Conservation (phyloP, 176 grass and related monocot genomes). For the Oryza australiensis region DNA sequence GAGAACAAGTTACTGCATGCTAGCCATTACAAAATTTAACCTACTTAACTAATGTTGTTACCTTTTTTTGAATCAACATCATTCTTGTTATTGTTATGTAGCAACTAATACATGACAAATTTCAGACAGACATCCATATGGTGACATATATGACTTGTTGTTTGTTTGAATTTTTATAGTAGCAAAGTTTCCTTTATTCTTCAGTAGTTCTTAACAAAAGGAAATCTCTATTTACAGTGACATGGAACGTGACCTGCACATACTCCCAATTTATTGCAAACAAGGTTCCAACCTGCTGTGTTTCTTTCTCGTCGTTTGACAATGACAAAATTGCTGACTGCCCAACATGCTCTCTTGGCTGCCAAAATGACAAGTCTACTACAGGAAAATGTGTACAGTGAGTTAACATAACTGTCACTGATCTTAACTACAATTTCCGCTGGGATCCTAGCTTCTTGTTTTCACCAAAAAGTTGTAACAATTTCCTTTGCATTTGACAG, state of each 20-base stretch:
- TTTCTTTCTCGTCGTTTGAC: conserved; percentile 40
- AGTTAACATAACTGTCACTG: conserved; percentile 32
- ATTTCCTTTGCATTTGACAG: conserved; percentile 42
- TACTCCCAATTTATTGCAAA: conserved; percentile 96
- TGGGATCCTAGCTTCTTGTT: not conserved
- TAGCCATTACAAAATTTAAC: not conserved
- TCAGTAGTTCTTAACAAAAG: conserved; percentile 22
- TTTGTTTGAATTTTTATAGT: not conserved
- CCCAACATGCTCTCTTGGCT: conserved; percentile 89
- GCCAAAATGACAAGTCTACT: conserved; percentile 53
- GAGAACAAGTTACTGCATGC: not conserved
- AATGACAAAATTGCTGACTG: conserved; percentile 94
- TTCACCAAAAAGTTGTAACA: conserved; percentile 15
- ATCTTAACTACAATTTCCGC: conserved; percentile 14
- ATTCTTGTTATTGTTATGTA: not conserved
- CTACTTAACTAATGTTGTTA: not conserved
- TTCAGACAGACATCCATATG: not conserved
- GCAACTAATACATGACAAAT: conserved; percentile 31
- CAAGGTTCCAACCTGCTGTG: conserved; percentile 90
- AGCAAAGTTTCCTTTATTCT: too few species aligned
- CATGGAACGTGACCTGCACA: conserved; percentile 93
- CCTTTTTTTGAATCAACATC: too few species aligned
- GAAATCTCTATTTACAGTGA: conserved; percentile 61
- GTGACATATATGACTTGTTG: not conserved
- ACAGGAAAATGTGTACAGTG: conserved; percentile 90